phyloP scores from a whole-genome alignment of 2,329 filamentous ascomycete genomes.

The Elsinoe australis region DNA sequence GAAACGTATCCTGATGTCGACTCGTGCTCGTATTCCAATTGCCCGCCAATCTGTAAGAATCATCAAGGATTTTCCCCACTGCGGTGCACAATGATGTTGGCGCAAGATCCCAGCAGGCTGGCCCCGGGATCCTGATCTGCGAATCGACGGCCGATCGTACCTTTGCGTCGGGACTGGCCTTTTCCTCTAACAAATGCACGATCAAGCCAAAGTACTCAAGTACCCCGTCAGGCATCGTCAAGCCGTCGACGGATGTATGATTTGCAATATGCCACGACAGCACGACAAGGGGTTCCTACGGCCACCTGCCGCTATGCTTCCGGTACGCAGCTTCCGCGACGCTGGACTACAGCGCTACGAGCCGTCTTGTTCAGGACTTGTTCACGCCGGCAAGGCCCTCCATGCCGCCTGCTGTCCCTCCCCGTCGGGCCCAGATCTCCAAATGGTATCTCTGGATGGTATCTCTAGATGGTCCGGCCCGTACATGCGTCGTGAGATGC shows the following conservation, averaged over 20 bases:
- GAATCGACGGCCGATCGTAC: neutral
- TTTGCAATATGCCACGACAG: neutral
- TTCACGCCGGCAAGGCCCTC: slow-evolving; percentile 13
- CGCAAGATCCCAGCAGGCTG: neutral
- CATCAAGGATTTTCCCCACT: too few relatives aligned
- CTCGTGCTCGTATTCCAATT: too few relatives aligned
- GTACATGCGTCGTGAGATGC: too few relatives aligned
- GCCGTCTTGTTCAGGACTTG: neutral
- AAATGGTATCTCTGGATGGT: too few relatives aligned
- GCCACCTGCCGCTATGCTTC: neutral
- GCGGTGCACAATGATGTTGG: neutral
- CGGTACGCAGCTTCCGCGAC: neutral
- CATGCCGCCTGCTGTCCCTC: neutral
- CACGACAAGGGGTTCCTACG: neutral
- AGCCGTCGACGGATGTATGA: neutral
- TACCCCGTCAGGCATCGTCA: neutral
- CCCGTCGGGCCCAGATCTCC: neutral
- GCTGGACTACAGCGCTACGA: neutral
- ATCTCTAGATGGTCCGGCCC: too few relatives aligned
- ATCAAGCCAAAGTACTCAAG: neutral
- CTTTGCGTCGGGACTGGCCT: slow-evolving; percentile 8
- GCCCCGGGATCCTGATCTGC: slow-evolving; percentile 12
- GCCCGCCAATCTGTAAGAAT: neutral
- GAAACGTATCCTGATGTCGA: too few relatives aligned
- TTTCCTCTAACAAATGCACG: neutral